A percentile compares a stretch with the other conserved stretches of the same genome.
These are phyloP conservation scores for Didymella pinodella DNA, from an alignment of 2,329 filamentous ascomycete species.

Conservation along the genomic window DNA sequence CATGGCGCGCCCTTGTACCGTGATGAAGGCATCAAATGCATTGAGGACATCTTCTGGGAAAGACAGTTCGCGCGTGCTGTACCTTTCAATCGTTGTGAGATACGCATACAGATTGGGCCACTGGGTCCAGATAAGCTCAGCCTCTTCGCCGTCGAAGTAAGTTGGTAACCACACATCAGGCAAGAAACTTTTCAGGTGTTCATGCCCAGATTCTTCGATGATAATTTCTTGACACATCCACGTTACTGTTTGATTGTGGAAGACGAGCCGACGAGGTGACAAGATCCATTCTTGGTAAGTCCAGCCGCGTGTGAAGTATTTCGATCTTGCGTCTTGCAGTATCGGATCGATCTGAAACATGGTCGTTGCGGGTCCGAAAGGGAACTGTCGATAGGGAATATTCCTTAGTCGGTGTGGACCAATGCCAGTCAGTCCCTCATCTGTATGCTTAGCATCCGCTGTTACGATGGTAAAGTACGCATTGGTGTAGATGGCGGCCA, in stretches of 20 bases:
- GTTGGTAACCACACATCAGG: neutral
- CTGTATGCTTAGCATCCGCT: no score
- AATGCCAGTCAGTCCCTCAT: no score
- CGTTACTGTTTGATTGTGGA: neutral
- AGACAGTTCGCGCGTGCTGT: neutral
- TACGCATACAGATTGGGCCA: neutral
- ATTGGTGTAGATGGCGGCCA: neutral
- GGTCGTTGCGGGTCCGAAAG: no score
- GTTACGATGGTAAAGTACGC: neutral
- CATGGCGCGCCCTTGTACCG: neutral
- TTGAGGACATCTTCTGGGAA: neutral
- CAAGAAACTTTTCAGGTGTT: neutral
- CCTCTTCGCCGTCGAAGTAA: no score
- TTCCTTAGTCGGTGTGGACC: no score
- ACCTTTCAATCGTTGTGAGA: neutral
- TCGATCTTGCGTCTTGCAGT: no score
- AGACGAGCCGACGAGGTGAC: no score
- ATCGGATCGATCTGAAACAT: no score
- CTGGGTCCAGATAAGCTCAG: neutral
- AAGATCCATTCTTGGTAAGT: neutral
- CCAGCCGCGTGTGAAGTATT: neutral
- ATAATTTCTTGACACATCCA: neutral
- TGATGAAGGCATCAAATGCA: neutral
- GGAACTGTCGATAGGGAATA: no score
- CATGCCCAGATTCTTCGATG: neutral